Evolutionary conservation across 345 rosid species (phyloP), one percentile per base, ranked within the genome.

Genomic region (Gossypioides kirkii): DNA sequence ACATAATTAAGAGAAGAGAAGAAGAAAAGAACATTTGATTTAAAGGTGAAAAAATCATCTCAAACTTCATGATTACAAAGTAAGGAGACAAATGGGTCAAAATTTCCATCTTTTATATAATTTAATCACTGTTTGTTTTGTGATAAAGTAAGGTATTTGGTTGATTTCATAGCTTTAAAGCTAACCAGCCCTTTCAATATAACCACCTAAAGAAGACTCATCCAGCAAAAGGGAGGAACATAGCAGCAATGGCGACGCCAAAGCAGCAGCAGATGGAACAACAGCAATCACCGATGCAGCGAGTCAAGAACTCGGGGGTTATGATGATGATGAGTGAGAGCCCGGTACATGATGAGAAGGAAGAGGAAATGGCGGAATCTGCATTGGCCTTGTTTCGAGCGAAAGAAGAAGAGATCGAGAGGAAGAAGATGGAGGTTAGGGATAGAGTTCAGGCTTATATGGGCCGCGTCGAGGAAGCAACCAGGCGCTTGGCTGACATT

Each of bases 331-430:
- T 80, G 54, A 82, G 72, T 61, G 89, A 82, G 6, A 85, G 87
- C 49, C 89, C 89, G 0, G 25, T 63, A 46, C 78, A 68, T 61
- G 93, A 88, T 23, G 98, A 91, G n/a, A 84, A 76, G 59, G 89
- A 89, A 11, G 93, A 94, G 17, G 97, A 94, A 76, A 77, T 90
- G 80, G 81, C 92, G 0, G 90, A 84, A 41, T 89, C 95, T 11
- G 91, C 97, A 25, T 74, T 92, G 68, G 91, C 86, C 12, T 59
- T 86, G 86, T 90, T 90, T 81, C 81, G 84, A 61, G 86, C 84
- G 1, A 95, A 89, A 46, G 99, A 92, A 86, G 98, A 95, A 75
- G 98, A 88, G 92, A 95, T 95, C 72, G 94, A 90, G 83, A 92
- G 74, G 85, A 92, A 82, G 85, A 90, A 88, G 82, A 81, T 78